These are phyloP conservation scores for Tephrocybe sp. DNA, from an alignment of 768 basidiomycete genomes.

Conservation along the genomic window DNA sequence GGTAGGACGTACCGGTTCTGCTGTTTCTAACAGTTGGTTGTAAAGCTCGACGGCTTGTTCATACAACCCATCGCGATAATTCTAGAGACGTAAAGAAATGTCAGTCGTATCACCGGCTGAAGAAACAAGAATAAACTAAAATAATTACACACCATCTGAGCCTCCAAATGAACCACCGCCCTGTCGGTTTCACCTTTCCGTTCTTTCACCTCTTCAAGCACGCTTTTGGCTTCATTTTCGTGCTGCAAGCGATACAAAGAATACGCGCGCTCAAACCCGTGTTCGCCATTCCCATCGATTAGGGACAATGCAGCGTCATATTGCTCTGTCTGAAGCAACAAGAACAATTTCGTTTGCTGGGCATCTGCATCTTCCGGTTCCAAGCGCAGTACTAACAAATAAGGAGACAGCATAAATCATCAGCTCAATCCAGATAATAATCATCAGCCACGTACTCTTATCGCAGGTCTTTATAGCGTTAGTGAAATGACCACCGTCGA, in stretches of 20 bases:
- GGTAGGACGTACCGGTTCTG: constrained; percentile 60
- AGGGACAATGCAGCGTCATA: constrained; percentile 68
- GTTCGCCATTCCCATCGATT: constrained; percentile 35
- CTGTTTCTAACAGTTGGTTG: constrained; percentile 74
- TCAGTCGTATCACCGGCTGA: too few species aligned
- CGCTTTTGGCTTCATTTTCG: constrained; percentile 60
- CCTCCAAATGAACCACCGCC: constrained; percentile 76
- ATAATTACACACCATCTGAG: too few species aligned
- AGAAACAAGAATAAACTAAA: too few species aligned
- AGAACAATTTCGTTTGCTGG: constrained; percentile 78
- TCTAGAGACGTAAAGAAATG: too few species aligned
- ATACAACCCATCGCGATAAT: too few species aligned
- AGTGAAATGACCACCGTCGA: constrained; percentile 83
- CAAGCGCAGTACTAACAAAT: constrained; percentile 63
- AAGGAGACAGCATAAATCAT: not conserved
- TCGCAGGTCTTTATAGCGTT: constrained; percentile 92
- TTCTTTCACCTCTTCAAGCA: constrained; percentile 49
- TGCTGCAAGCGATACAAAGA: constrained; percentile 81
- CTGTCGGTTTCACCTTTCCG: constrained; percentile 48
- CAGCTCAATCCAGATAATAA: too few species aligned
- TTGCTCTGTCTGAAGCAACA: constrained; percentile 84
- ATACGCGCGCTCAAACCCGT: constrained; percentile 74
- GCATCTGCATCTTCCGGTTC: constrained; percentile 70
- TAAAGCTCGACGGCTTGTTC: constrained; percentile 73
- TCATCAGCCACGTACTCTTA: constrained; percentile 80